Evolutionary conservation across 257 asterid species (phyloP), one percentile per base, ranked within the genome.

Genomic region (Anisodus acutangulus): DNA sequence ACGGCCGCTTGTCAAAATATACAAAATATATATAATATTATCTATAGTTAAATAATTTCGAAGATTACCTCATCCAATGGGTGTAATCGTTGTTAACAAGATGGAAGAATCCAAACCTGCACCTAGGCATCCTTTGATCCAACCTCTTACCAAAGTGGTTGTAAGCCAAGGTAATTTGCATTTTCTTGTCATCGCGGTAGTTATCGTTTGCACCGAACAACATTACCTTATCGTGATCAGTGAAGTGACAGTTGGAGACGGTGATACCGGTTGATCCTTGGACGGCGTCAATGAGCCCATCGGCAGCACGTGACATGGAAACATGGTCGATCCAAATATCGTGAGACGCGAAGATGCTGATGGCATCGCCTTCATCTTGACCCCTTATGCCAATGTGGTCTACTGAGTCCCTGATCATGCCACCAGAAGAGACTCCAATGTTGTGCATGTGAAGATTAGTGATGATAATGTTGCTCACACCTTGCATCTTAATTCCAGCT

Each of bases 41-140:
- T 4, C 35, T 13, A 17, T 76, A 0, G 90, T 12, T 93, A 92
- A 1, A 94, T 94, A 58, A 85, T 88, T 31, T 31, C 35, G 35
- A 86, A 84, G 91, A 2, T 19, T 68, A 69, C 81, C 81, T 76
- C 81, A 76, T 83, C 97, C 97, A 93, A 37, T 92, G 95, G 0
- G 95, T 93, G 87, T 93, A 93, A 80, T 93, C 97, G 2, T 93
- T 93, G 90, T 93, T 93, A 6, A 92, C 97, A 0, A 93, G 92
- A 3, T 93, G 97, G 86, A 91, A 80, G 83, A 84, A 91, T 0
- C 97, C 97, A 39, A 66, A 85, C 15, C 95, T 83, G 47, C 91
- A 86, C 74, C 94, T 87, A 1, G 94, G 93, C 94, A 91, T 89
- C 69, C 93, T 90, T 67, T 90, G 93, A 15, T 88, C 83, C 87